These are phyloP conservation scores for Chlorella vulgaris DNA, from an alignment of 139 green algal genomes.

Conservation along the genomic window DNA sequence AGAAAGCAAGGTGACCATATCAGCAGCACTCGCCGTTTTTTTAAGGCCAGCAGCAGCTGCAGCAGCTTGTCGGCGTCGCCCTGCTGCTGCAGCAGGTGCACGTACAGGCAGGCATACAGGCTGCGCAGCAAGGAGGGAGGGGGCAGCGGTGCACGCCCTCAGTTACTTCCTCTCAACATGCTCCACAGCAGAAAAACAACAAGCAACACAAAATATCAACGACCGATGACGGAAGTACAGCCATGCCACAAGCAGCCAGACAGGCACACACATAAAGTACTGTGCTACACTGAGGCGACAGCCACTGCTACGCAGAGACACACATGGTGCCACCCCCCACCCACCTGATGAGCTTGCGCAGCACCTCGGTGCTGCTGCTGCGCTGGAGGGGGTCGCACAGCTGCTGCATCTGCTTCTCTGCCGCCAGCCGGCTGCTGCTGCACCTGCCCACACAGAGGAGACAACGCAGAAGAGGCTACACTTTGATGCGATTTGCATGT, in stretches of 20 bases:
- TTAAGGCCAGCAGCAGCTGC: conserved; percentile 6
- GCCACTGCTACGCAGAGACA: too few relatives aligned
- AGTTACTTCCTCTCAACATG: too few relatives aligned
- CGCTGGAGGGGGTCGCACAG: neutral
- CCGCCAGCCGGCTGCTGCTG: neutral
- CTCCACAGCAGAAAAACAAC: too few relatives aligned
- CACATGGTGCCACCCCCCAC: neutral
- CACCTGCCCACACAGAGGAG: neutral
- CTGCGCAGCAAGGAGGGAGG: neutral
- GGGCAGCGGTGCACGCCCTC: too few relatives aligned
- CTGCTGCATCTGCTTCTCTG: neutral
- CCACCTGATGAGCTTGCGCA: conserved; percentile 4
- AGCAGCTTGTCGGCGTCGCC: conserved; percentile 8
- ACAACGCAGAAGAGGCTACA: too few relatives aligned
- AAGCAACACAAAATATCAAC: too few relatives aligned
- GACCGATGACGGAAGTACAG: too few relatives aligned
- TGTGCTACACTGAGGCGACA: too few relatives aligned
- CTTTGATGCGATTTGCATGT: too few relatives aligned
- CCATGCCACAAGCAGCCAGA: too few relatives aligned
- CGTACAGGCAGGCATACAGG: conserved; percentile 13
- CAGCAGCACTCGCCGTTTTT: conserved; percentile 5
- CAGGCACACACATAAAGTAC: too few relatives aligned
- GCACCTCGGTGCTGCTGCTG: neutral
- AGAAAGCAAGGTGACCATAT: too few relatives aligned
- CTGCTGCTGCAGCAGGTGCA: conserved; percentile 13